A percentile compares a stretch with the other conserved stretches of the same genome.
These are phyloP conservation scores for Fusarium verticillioides DNA, from an alignment of 2,329 filamentous ascomycete species.

Conservation along the genomic window DNA sequence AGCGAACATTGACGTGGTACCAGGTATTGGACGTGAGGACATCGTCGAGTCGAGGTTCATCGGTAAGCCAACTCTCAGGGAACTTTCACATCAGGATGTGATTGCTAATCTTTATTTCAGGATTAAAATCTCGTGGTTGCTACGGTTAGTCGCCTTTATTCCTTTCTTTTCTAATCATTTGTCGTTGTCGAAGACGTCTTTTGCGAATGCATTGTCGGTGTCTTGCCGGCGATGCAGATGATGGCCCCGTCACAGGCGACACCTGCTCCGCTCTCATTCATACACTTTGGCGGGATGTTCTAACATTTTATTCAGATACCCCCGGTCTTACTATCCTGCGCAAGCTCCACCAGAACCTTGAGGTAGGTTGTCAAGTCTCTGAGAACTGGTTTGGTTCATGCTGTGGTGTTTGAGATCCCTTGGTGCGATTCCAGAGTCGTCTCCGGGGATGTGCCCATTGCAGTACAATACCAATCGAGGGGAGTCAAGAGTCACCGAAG, in stretches of 20 bases:
- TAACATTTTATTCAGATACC: not conserved
- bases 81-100: not conserved
- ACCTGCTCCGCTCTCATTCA: not conserved
- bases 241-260: not conserved
- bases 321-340: not conserved
- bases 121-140: not conserved
- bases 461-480: not conserved
- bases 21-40: not conserved
- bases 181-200: too few relatives aligned
- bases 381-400: not conserved
- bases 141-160: not conserved
- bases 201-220: not conserved
- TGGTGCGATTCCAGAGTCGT: not conserved
- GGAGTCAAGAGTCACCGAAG: not conserved
- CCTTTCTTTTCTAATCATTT: not conserved
- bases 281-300: not conserved
- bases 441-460: not conserved
- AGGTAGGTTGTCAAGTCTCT: not conserved
- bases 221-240: not conserved
- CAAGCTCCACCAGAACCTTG: not conserved
- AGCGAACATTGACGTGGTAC: not conserved
- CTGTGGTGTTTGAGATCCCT: not conserved
- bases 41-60: not conserved
- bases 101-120: not conserved
- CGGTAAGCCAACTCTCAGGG: not conserved